These are phyloP conservation scores for Suillus subaureus DNA, from an alignment of 768 basidiomycete genomes.

Conservation along the genomic window DNA sequence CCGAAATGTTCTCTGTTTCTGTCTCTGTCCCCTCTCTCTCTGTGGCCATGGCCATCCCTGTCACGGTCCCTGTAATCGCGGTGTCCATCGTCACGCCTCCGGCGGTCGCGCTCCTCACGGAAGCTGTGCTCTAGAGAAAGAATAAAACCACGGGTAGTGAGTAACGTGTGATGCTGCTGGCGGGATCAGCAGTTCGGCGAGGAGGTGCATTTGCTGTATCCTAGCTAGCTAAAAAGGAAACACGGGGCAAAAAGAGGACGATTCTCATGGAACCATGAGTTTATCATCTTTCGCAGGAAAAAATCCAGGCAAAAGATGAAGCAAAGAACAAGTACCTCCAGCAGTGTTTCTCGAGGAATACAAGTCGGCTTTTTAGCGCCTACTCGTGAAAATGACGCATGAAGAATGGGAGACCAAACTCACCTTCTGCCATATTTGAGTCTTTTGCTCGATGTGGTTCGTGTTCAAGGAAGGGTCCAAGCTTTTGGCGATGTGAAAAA, in stretches of 20 bases:
- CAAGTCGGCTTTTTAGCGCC: constrained; percentile 29
- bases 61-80: constrained; percentile 55
- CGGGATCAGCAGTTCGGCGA: constrained; percentile 42
- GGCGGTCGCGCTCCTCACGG: constrained; percentile 64
- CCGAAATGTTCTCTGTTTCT: constrained; percentile 39
- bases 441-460: constrained; percentile 28
- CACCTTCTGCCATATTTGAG: constrained; percentile 56
- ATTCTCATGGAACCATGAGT: constrained; percentile 60
- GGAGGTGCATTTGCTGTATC: constrained; percentile 40
- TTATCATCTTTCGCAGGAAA: constrained; percentile 50
- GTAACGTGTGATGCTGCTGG: constrained; percentile 47
- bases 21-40: constrained; percentile 38
- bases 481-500: constrained; percentile 5
- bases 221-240: constrained; percentile 68
- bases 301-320: constrained; percentile 36
- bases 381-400: constrained; percentile 27
- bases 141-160: constrained; percentile 52
- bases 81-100: constrained; percentile 61
- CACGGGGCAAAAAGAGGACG: constrained; percentile 43
- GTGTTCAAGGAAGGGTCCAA: constrained; percentile 15
- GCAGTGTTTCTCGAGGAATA: constrained; percentile 32
- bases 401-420: constrained; percentile 34
- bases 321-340: constrained; percentile 39
- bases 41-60: constrained; percentile 37
- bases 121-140: constrained; percentile 60